Conservation (phyloP, 495 filamentous ascomycete species). For the Cairneyella variabilis region DNA sequence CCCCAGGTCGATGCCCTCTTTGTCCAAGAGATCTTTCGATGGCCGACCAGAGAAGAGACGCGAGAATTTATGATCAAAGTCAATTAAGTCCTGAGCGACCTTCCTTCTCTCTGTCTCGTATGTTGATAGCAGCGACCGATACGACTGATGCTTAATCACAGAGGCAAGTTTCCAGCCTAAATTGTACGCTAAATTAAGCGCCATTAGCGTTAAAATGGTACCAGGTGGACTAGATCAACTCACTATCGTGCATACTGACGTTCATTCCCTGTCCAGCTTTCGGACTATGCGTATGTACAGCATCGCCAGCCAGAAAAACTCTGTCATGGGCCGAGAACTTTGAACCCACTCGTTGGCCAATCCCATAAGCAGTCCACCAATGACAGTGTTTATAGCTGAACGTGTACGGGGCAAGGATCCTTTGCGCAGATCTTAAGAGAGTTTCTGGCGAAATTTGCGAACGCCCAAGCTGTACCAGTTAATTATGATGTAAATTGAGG, state of each 20-base stretch:
- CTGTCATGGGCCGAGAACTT: slow-evolving; percentile 53
- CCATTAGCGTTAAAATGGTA: neutral
- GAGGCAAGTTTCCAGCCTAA: slow-evolving; percentile 31
- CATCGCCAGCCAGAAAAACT: slow-evolving; percentile 28
- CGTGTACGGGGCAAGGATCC: slow-evolving; percentile 57
- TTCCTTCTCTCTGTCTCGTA: slow-evolving; percentile 28
- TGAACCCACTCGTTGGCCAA: slow-evolving; percentile 70
- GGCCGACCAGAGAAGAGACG: slow-evolving; percentile 18
- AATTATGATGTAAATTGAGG: neutral
- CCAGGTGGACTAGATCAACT: neutral
- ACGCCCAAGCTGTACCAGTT: slow-evolving; percentile 32
- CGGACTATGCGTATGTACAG: slow-evolving; percentile 29
- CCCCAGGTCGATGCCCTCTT: slow-evolving; percentile 55
- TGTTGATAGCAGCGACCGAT: slow-evolving; percentile 12
- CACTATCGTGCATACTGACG: slow-evolving; percentile 26
- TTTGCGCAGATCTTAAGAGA: slow-evolving; percentile 54
- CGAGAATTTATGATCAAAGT: slow-evolving; percentile 29
- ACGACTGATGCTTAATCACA: slow-evolving; percentile 18
- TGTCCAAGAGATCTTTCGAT: slow-evolving; percentile 11
- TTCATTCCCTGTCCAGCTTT: slow-evolving; percentile 39
- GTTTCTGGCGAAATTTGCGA: slow-evolving; percentile 53
- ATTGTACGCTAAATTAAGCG: slow-evolving; percentile 24
- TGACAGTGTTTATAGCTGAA: slow-evolving; percentile 52
- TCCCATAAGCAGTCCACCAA: slow-evolving; percentile 50
- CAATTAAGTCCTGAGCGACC: slow-evolving; percentile 28